Evolutionary conservation across 768 basidiomycete species (phyloP).

Genomic region (Baorangia bicolor): DNA sequence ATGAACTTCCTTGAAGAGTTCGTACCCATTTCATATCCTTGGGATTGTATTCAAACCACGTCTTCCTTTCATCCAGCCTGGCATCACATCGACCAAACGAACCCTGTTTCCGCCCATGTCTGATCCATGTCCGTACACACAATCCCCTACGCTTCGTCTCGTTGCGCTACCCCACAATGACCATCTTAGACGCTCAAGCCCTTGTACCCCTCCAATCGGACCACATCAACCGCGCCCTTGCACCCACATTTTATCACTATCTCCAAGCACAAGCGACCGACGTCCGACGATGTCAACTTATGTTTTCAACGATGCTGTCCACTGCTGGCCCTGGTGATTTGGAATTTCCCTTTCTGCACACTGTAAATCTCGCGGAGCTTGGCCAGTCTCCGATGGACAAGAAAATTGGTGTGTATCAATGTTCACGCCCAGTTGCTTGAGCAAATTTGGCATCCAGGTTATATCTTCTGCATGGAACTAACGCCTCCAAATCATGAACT

Average conservation of each 20-base stretch:
- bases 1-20: slow-evolving; percentile 80
- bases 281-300: background rate
- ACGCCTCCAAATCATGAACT: slow-evolving; percentile 71
- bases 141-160: background rate
- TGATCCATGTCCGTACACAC: slow-evolving; percentile 53
- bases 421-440: background rate
- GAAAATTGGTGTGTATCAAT: slow-evolving; percentile 52
- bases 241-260: slow-evolving; percentile 74
- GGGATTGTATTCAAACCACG: background rate
- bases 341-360: slow-evolving; percentile 73
- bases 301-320: slow-evolving; percentile 25
- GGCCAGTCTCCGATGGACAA: slow-evolving; percentile 61
- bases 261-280: slow-evolving; percentile 59
- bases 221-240: slow-evolving; percentile 58
- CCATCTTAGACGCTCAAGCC: slow-evolving; percentile 56
- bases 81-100: slow-evolving; percentile 45
- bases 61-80: slow-evolving; percentile 35
- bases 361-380: slow-evolving; percentile 73
- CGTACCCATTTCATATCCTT: slow-evolving; percentile 16
- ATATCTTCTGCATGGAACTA: slow-evolving; percentile 71
- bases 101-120: slow-evolving; percentile 56
- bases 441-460: slow-evolving; percentile 47
- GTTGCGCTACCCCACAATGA: background rate
- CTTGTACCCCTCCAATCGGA: slow-evolving; percentile 68
- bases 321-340: slow-evolving; percentile 44